Evolutionary conservation across 139 green algal species (phyloP), one percentile per base, ranked within the genome.

Genomic region (Chlorella sorokiniana): DNA sequence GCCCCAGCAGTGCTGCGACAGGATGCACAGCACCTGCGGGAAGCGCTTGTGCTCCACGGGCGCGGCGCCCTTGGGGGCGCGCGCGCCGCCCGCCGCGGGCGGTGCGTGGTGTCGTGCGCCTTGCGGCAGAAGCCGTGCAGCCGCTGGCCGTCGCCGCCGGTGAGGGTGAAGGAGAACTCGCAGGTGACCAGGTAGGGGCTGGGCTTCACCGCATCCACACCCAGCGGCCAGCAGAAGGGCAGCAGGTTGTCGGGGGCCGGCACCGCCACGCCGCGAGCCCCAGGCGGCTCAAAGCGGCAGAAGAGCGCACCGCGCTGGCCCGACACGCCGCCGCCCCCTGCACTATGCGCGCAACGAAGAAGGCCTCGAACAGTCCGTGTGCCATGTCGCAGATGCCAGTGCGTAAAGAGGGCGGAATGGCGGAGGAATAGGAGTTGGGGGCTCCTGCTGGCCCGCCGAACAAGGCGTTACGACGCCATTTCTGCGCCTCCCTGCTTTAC

Each of bases 1-100:
- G 41, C 82, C 81, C 91, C 91, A 95, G 23, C 86, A 82, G 73
- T 90, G 59, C 52, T 90, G 75, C 20, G 85, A 90, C 18, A 95
- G 81, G 29, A 95, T 78, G 85, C 90, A 94, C 16, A 94, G 80
- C 20, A 95, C 90, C 77, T 92, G 88, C 31, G 91, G 90, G 68
- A 87, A 90, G n/a, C 91, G 86, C 52, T 79, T 79, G 23, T 44
- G 42, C 70, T 44, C 80, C 5, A 16, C 33, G 35, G 51, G 33
- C 23, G 72, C 29, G 44, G 9, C 44, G 69, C 42, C 29, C 44
- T 62, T 25, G 14, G 14, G 35, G 64, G 16, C 29, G 64, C 38
- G 67, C 20, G 23, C 38, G 22, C 25, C 33, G 35, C 48, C 22
- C 33, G 35, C 72, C 1, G 5, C 23, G 71, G 48, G 48, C 52